phyloP scores from a whole-genome alignment of 2,329 filamentous ascomycete species.

The Plectosphaerella sp. region DNA sequence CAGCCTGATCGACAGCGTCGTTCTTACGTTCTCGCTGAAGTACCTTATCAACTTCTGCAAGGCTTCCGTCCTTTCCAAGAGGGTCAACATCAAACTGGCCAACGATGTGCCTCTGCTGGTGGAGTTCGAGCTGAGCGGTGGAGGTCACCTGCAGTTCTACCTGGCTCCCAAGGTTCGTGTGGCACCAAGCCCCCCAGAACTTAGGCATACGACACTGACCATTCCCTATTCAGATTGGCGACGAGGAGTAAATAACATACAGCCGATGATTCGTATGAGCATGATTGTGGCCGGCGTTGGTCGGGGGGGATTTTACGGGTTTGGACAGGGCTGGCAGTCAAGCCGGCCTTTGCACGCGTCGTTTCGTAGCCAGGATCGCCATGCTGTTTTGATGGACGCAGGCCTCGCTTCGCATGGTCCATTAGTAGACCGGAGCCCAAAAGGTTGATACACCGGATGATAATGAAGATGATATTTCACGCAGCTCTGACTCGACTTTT shows the following conservation, averaged over 20 bases:
- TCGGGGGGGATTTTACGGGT: background rate
- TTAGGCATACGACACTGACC: background rate
- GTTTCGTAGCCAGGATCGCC: background rate
- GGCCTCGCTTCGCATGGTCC: background rate
- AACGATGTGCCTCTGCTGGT: slow-evolving; percentile 95
- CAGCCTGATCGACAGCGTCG: slow-evolving; percentile 85
- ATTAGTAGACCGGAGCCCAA: background rate
- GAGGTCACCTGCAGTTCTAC: slow-evolving; percentile 93
- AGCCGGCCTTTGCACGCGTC: background rate
- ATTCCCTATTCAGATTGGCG: slow-evolving; percentile 26
- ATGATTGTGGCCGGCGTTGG: slow-evolving; percentile 10
- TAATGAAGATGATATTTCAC: slow-evolving; percentile 1
- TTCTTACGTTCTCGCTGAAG: slow-evolving; percentile 96
- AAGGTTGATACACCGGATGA: slow-evolving; percentile 1
- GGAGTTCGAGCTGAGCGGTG: slow-evolving; percentile 78
- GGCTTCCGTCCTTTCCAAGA: slow-evolving; percentile 74
- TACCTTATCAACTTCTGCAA: slow-evolving; percentile 99
- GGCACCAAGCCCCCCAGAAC: background rate
- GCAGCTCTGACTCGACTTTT: background rate
- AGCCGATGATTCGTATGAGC: slow-evolving; percentile 1
- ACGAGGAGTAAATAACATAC: slow-evolving; percentile 27
- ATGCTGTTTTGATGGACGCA: background rate
- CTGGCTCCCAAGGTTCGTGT: slow-evolving; percentile 85
- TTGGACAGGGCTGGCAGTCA: background rate
- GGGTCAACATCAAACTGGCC: slow-evolving; percentile 89